Conservation (phyloP, 805 yeast genomes). For the Monosporozyma yasuniensis region DNA sequence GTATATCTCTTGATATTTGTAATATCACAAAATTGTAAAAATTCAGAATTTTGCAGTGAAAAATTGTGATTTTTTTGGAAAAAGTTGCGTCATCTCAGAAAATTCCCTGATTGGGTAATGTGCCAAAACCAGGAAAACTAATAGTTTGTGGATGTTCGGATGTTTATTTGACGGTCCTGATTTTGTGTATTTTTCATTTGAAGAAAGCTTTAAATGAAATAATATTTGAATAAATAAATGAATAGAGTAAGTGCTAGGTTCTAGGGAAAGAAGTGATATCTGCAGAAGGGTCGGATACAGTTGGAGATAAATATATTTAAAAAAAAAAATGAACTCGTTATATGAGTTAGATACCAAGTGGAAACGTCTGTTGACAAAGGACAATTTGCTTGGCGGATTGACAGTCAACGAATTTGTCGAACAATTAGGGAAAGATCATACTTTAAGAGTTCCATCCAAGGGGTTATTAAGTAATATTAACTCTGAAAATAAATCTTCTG, state of each 20-base stretch:
- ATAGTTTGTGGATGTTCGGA: not conserved
- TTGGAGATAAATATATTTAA: too few relatives aligned
- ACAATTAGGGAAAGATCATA: slow-evolving; percentile 60
- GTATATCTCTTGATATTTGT: not conserved
- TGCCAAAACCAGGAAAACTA: too few relatives aligned
- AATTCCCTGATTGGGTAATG: not conserved
- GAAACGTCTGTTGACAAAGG: slow-evolving; percentile 45
- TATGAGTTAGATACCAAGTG: slow-evolving; percentile 61
- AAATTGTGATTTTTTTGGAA: not conserved
- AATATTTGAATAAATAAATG: not conserved
- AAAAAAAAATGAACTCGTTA: slow-evolving; percentile 35
- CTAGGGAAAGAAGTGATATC: too few relatives aligned
- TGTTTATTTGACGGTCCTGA: too few relatives aligned
- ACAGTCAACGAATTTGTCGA: slow-evolving; percentile 76
- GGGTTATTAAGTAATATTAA: not conserved
- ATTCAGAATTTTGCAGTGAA: not conserved
- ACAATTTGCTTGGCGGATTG: slow-evolving; percentile 57
- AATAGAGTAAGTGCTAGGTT: too few relatives aligned
- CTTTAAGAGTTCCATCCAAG: slow-evolving; percentile 9
- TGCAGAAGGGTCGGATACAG: too few relatives aligned
- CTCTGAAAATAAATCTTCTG: not conserved
- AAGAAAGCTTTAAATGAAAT: not conserved
- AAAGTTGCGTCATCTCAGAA: not conserved
- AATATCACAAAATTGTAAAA: not conserved
- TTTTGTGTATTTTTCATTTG: too few relatives aligned